Conservation (phyloP, 108 stramenopile species). For the Fragilaria crotonensis region DNA sequence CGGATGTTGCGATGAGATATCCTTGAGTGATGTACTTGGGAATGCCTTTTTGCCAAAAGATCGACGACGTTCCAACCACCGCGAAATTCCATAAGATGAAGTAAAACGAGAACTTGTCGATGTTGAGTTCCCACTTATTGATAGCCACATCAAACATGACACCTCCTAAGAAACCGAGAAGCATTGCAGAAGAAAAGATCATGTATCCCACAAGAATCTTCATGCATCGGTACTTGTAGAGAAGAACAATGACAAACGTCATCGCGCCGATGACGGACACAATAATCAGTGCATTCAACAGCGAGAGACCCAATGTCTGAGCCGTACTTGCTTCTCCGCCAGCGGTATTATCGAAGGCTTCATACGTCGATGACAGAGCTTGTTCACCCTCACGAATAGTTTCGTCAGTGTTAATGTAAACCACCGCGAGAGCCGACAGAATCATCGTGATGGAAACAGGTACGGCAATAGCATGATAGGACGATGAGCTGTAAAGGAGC, state of each 20-base stretch:
- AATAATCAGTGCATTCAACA: constrained; percentile 92
- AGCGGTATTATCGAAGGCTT: constrained; percentile 34
- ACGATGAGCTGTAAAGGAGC: constrained; percentile 47
- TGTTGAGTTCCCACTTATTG: constrained; percentile 53
- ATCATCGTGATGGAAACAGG: constrained; percentile 69
- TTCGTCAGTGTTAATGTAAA: constrained; percentile 59
- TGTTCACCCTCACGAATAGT: constrained; percentile 45
- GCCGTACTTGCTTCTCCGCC: constrained; percentile 37
- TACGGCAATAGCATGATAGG: constrained; percentile 60
- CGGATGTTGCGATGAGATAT: constrained; percentile 83
- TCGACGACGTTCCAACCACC: constrained; percentile 76
- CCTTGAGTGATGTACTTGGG: constrained; percentile 80
- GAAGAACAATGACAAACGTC: constrained; percentile 86
- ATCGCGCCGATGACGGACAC: constrained; percentile 74
- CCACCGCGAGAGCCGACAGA: constrained; percentile 54
- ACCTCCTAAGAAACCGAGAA: constrained; percentile 81
- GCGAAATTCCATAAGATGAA: constrained; percentile 91
- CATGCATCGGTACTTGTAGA: constrained; percentile 89
- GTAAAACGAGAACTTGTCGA: constrained; percentile 80
- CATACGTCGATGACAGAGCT: constrained; percentile 42
- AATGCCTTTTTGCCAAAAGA: constrained; percentile 91
- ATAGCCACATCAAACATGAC: constrained; percentile 64
- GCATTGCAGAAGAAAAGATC: constrained; percentile 65
- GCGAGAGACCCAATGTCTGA: constrained; percentile 51
- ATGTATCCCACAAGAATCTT: constrained; percentile 84